Evolutionary conservation across 1,284 basidiomycete species (phyloP).

Genomic region (Moesziomyces globuligerus): DNA sequence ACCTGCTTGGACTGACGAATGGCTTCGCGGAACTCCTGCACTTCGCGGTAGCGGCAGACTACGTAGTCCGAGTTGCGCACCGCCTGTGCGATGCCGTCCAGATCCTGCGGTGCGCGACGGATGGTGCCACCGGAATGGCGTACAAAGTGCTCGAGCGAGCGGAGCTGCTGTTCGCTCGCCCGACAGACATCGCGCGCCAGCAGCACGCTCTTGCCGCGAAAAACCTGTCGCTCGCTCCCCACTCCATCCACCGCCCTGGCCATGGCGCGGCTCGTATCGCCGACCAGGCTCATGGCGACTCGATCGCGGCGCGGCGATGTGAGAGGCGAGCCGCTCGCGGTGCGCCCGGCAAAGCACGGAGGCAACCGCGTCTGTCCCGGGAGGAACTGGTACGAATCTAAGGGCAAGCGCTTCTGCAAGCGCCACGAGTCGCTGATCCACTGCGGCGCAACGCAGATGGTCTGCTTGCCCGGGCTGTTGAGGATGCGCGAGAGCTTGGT

Average conservation of each 20-base stretch:
- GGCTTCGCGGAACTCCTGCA: conserved; percentile 78
- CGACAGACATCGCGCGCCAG: conserved; percentile 48
- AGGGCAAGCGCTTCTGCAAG: conserved; percentile 73
- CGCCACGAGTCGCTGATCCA: conserved; percentile 84
- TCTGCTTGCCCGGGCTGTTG: conserved; percentile 72
- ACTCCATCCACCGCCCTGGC: too few species aligned
- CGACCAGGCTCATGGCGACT: conserved; percentile 28
- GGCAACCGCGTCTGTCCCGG: conserved; percentile 69
- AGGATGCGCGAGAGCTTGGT: conserved; percentile 63
- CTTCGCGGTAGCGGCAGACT: conserved; percentile 76
- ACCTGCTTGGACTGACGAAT: conserved; percentile 74
- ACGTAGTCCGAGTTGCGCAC: conserved; percentile 73
- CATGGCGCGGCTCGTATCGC: not conserved
- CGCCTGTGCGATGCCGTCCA: conserved; percentile 45
- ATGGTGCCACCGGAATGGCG: conserved; percentile 29
- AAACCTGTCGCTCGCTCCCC: conserved; percentile 15
- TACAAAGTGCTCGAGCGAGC: conserved; percentile 66
- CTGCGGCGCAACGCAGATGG: conserved; percentile 78
- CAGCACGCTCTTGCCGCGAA: conserved; percentile 41
- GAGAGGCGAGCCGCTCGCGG: conserved; percentile 25
- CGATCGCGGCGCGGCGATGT: conserved; percentile 37
- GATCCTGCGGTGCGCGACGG: conserved; percentile 34
- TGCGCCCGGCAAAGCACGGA: conserved; percentile 32
- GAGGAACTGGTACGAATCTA: conserved; percentile 76
- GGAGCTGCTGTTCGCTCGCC: conserved; percentile 63